Evolutionary conservation across 352 stramenopile genomes (phyloP), one percentile per base, ranked within the genome.

Genomic region (Globisporangium paddicum): DNA sequence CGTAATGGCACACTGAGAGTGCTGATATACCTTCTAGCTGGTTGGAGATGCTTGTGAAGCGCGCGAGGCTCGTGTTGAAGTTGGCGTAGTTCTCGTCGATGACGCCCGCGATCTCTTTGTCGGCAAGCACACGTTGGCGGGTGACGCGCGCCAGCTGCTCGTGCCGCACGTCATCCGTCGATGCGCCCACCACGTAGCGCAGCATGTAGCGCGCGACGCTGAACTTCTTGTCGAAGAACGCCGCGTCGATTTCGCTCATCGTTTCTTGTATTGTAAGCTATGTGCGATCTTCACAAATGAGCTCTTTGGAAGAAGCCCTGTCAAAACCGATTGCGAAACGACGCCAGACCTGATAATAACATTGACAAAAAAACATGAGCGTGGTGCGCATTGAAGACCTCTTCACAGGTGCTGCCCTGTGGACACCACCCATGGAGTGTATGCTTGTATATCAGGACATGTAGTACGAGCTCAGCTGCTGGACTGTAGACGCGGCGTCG

Each of bases 201-300:
- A 95, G 78, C 76, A 93, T 88, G 69, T 92, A 90, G 47, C 80
- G 81, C 44, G 71, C 44, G 40, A 73, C 81, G 62, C 68, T 93
- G 63, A 95, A 95, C 59, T 89, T 89, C 66, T 93, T 93, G 73
- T 91, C 80, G 60, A 86, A 93, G 69, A 91, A 93, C 55, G 66
- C 66, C 11, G 81, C 56, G 61, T 95, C 85, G 62, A 92, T 92
- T 56, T 69, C 70, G 48, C 74, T 74, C 76, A 87, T 89, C 28
- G 5, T 67, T 48, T 8, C 8, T 8, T 38, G 21, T 5, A 16
- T 32, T 30, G 28, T 26, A n/a, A n/a, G 26, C 30, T 3, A 6
- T 2, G 6, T 54, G n/a, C n/a, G 19, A 40, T 28, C 30, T 5
- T 23, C 6, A 35, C 19, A 10, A 44, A 32, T 32, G 28, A 32